Evolutionary conservation across 2,329 filamentous ascomycete genomes (phyloP).

Genomic region (Diaporthe amygdali): DNA sequence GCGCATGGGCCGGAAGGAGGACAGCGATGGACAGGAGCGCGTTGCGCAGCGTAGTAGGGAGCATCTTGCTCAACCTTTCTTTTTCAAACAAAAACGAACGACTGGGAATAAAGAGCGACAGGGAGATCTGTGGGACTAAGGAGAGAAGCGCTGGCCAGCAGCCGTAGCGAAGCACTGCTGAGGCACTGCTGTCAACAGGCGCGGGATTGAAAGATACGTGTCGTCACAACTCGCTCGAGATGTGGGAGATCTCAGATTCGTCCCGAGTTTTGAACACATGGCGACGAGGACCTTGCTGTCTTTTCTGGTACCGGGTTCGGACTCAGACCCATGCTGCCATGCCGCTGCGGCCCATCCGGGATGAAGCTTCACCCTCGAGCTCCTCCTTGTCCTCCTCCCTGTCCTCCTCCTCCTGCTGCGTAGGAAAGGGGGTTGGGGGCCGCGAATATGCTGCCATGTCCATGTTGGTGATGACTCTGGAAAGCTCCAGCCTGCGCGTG

Average conservation of each 20-base stretch:
- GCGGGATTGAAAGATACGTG: background rate
- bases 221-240: slow-evolving; percentile 17
- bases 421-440: slow-evolving; percentile 5
- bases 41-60: slow-evolving; percentile 10
- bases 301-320: background rate
- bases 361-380: background rate
- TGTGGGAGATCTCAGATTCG: slow-evolving; percentile 5
- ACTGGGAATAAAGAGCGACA: slow-evolving; percentile 9
- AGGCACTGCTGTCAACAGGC: slow-evolving; percentile 24
- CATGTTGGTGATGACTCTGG: background rate
- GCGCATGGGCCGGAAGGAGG: slow-evolving; percentile 5
- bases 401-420: background rate
- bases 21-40: slow-evolving; percentile 6
- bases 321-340: background rate
- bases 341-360: background rate
- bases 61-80: slow-evolving; percentile 19
- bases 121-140: background rate
- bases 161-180: slow-evolving; percentile 24
- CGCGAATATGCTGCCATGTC: background rate
- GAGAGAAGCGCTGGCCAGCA: slow-evolving; percentile 23
- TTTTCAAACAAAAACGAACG: background rate
- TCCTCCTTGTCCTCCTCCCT: background rate
- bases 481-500: background rate
- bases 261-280: background rate
- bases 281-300: background rate